Conservation (phyloP, 2,329 filamentous ascomycete genomes). For the Sarocladium kiliense region DNA sequence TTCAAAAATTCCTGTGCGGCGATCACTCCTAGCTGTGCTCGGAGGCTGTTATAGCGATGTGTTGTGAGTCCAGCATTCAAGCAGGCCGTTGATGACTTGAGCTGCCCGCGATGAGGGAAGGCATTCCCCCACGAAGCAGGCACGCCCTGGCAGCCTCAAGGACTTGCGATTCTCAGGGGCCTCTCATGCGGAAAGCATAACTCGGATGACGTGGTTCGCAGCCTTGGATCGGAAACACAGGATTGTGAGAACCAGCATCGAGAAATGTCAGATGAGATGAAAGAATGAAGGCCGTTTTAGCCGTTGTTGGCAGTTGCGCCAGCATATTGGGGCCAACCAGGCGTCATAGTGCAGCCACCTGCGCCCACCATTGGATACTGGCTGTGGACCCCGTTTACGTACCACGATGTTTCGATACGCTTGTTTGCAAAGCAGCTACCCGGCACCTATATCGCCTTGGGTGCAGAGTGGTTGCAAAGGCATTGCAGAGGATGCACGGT, state of each 20-base stretch:
- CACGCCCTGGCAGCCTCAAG: not conserved
- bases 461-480: no score
- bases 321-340: slow-evolving; percentile 9
- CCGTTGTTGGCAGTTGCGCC: not conserved
- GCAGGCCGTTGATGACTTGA: not conserved
- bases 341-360: slow-evolving; percentile 13
- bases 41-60: not conserved
- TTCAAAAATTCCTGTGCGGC: not conserved
- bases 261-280: not conserved
- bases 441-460: not conserved
- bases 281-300: not conserved
- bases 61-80: not conserved
- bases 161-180: not conserved
- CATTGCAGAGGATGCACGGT: no score
- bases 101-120: slow-evolving; percentile 1
- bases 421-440: not conserved
- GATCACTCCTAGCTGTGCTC: no score
- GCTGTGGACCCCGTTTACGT: not conserved
- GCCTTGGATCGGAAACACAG: not conserved
- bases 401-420: not conserved
- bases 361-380: slow-evolving; percentile 10
- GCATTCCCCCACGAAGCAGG: slow-evolving; percentile 1
- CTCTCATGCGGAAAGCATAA: slow-evolving; percentile 1
- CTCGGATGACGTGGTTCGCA: not conserved
- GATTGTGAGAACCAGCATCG: not conserved